Evolutionary conservation across 2,329 filamentous ascomycete genomes (phyloP).

Genomic region (Fusarium poae): DNA sequence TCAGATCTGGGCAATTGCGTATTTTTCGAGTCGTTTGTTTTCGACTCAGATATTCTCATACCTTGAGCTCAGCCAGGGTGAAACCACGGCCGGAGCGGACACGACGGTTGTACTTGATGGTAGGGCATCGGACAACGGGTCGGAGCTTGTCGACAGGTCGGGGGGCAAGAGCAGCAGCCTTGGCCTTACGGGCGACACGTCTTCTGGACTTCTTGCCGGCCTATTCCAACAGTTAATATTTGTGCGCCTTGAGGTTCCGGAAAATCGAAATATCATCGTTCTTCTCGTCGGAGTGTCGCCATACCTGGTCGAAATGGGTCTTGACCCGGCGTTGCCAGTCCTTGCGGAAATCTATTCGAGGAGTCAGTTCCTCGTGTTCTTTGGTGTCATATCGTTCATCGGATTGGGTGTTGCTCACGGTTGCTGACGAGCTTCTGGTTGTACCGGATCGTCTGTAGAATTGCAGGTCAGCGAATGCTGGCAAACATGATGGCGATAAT

Average conservation of each 20-base stretch:
- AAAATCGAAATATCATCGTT: constrained; percentile 34
- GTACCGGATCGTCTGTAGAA: constrained; percentile 92
- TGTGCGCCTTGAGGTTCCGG: constrained; percentile 34
- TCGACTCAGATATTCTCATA: constrained; percentile 60
- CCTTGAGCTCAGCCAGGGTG: constrained; percentile 98
- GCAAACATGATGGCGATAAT: constrained; percentile 31
- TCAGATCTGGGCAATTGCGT: constrained; percentile 50
- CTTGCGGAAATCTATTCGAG: constrained; percentile 90
- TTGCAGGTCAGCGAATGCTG: constrained; percentile 50
- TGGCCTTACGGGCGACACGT: constrained; percentile 89
- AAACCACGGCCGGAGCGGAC: constrained; percentile 97
- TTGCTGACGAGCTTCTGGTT: constrained; percentile 98
- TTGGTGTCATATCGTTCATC: constrained; percentile 47
- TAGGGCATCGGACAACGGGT: constrained; percentile 97
- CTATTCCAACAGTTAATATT: constrained; percentile 65
- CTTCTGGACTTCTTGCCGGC: constrained; percentile 96
- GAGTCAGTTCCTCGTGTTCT: constrained; percentile 56
- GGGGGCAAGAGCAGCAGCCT: constrained; percentile 95
- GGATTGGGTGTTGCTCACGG: constrained; percentile 70
- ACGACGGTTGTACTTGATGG: constrained; percentile 99
- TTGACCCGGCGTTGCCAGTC: constrained; percentile 99
- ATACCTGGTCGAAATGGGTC: constrained; percentile 99
- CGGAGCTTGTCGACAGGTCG: constrained; percentile 97
- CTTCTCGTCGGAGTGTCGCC: constrained; percentile 44
- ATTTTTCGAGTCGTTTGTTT: not conserved